Evolutionary conservation across 192 early-diverging fungal species (phyloP), one percentile per base, ranked within the genome.

Genomic region (Tieghemiomyces parasiticus): DNA sequence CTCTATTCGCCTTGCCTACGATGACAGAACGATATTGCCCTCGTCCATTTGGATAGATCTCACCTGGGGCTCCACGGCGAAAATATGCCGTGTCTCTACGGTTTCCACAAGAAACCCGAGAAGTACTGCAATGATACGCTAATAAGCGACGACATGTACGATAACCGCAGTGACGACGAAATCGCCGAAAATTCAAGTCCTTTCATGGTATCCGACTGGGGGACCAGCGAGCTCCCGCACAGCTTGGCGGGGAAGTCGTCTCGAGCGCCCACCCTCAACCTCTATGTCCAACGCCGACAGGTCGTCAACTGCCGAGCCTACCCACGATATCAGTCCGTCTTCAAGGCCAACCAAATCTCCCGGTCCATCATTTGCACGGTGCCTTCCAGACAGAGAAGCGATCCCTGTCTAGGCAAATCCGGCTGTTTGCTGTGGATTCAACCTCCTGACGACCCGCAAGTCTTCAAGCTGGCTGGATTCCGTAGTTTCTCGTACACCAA

Each of bases 21-120:
- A n/a, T n/a, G n/a, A n/a, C 16, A 52, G 50, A 52, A 52, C 26
- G 50, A 52, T 52, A 8, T 52, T 8, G 50, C 50, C 26, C 16
- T 52, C 0, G 4, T 52, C 2, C 26, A 16, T 16, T 8, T 52
- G 22, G 20, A 52, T 14, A 2, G 1, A 24, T 25, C 26, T 28
- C 26, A 52, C 24, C 16, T 13, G 2, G 50, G 30, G 20, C 50
- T 52, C 2, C 0, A 2, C 19, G 2, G 2, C 2, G 24, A 52
- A 25, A 29, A 52, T 30, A 28, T 52, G 26, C 50, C 50, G 4
- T 24, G 26, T 14, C 24, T 52, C 22, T 30, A 52, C 30, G 26
- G 22, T 2, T 52, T 52, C 26, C 13, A 52, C 13, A 20, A 30
- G 8, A 24, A 24, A 8, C 50, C 30, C 50, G 50, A 52, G 26